Evolutionary conservation across 202 grass and related monocot species (phyloP), one percentile per base, ranked within the genome.

Genomic region (Tripidium arundinaceum): DNA sequence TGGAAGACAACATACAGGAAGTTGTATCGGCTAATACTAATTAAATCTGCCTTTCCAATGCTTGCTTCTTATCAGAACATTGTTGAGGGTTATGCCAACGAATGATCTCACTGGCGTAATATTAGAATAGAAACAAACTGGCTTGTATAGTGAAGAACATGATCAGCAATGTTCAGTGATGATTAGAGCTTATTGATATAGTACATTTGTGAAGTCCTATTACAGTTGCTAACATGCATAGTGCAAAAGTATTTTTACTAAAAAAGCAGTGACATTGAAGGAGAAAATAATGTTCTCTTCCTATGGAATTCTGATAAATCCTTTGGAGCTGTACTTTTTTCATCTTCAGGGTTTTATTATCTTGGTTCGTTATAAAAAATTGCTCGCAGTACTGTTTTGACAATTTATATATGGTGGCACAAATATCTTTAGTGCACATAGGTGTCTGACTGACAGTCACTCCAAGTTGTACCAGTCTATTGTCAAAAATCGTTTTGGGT

Each of bases 391-490:
- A 39, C 45, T 81, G 19, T 52, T 63, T 6, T 50, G 13, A 18
- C 75, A 27, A 69, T 81, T 14, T 47, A 62, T 42, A 70, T 71
- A 8, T 45, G 33, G n/a, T 87, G 27, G 58, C 6, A n/a, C 37
- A 62, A 62, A 78, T 84, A 22, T 70, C 71, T 11, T 31, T 62
- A n/a, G 26, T 37, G 71, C n/a, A 43, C 16, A 77, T 39, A 34
- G 19, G 34, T 81, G 14, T 62, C 71, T 45, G 16, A 67, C 8
- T 57, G 54, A 57, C 21, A 57, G n/a, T 57, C 18, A 52, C 11
- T 77, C 36, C 43, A 74, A 36, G 61, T 26, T 83, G 57, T 81
- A 75, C 24, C 43, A 46, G 47, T 57, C 27, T 40, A 81, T 21
- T 76, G 45, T 57, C 43, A 11, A 43, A 43, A 65, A 42, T 52